A percentile compares a stretch with the other conserved stretches of the same genome.
Evolutionary conservation across 345 rosid genomes (phyloP).

Genomic region (Nephelium lappaceum): DNA sequence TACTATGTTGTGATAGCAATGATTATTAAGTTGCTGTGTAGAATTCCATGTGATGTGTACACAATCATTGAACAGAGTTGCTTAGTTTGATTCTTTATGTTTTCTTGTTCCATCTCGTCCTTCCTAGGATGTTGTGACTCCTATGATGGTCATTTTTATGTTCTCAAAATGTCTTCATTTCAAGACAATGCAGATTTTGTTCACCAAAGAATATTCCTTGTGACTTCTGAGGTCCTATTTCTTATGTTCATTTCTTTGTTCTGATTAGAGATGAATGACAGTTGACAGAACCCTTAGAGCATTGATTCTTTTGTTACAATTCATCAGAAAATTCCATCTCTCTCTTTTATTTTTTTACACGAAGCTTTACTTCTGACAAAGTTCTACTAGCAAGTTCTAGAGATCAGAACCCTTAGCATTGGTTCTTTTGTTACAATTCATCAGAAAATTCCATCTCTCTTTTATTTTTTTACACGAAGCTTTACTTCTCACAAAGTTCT

Average conservation of each 20-base stretch:
- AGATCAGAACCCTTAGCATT: too few relatives aligned
- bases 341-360: too few relatives aligned
- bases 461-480: too few relatives aligned
- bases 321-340: too few relatives aligned
- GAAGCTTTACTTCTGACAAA: too few relatives aligned
- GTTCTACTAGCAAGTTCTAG: too few relatives aligned
- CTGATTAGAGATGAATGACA: not conserved
- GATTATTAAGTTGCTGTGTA: slow-evolving; percentile 22
- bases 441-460: too few relatives aligned
- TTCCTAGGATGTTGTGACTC: slow-evolving; percentile 9
- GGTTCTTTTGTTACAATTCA: too few relatives aligned
- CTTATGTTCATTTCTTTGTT: not conserved
- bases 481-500: too few relatives aligned
- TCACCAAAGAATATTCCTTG: not conserved
- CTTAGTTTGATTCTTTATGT: not conserved
- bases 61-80: slow-evolving; percentile 18
- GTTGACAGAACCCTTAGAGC: too few relatives aligned
- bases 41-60: slow-evolving; percentile 21
- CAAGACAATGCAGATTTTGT: not conserved
- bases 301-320: too few relatives aligned
- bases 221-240: not conserved
- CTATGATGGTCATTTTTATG: not conserved
- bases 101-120: not conserved
- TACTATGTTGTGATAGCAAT: slow-evolving; percentile 2
- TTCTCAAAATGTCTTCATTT: not conserved